Conservation (phyloP, 192 early-diverging fungal genomes). For the Kappamyces sp. region DNA sequence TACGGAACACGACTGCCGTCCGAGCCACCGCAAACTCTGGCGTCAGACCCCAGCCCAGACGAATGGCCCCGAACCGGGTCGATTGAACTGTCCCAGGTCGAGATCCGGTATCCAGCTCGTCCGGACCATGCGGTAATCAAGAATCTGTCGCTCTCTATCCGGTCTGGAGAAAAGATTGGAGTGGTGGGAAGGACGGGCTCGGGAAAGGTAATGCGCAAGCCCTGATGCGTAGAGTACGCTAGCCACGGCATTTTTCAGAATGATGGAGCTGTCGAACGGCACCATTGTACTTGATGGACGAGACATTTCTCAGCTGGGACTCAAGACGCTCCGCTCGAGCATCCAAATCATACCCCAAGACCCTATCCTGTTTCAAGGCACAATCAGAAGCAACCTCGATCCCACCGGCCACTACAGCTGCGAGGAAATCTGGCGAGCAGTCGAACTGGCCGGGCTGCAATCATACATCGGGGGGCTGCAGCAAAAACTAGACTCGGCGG, state of each 20-base stretch:
- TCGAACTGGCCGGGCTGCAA: conserved; percentile 45
- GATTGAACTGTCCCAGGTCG: conserved; percentile 29
- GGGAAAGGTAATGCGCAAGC: no score
- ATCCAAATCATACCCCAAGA: conserved; percentile 59
- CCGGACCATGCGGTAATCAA: conserved; percentile 25
- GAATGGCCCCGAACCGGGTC: conserved; percentile 36
- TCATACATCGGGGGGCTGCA: conserved; percentile 19
- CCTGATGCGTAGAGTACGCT: no score
- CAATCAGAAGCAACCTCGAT: conserved; percentile 69
- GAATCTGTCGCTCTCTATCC: conserved; percentile 22
- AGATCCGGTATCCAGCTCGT: conserved; percentile 28
- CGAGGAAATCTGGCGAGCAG: conserved; percentile 52
- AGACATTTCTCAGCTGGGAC: conserved; percentile 47
- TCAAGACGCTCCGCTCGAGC: conserved; percentile 48
- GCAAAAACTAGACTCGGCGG: conserved; percentile 60
- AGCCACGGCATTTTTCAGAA: conserved; percentile 24
- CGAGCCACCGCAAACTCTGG: no score
- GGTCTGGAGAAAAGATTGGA: conserved; percentile 33
- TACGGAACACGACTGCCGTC: no score
- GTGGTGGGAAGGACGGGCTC: conserved; percentile 29
- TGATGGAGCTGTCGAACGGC: conserved; percentile 45
- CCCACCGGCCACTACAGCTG: conserved; percentile 44
- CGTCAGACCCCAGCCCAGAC: no score
- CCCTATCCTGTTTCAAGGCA: conserved; percentile 42
- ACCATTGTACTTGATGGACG: conserved; percentile 61